Conservation (phyloP, 352 stramenopile species). For the Salisapilia sapeloensis region DNA sequence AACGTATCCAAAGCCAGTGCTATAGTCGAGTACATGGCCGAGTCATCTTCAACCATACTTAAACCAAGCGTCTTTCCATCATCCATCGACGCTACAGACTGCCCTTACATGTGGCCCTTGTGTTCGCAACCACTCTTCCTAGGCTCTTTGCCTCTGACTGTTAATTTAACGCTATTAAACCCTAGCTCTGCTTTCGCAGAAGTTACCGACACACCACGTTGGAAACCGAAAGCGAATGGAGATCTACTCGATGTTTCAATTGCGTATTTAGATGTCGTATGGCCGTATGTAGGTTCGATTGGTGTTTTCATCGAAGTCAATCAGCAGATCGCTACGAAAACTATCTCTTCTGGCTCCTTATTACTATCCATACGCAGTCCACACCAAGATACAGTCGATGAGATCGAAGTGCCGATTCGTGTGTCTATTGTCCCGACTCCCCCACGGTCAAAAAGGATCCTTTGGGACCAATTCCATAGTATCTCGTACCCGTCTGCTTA, state of each 20-base stretch:
- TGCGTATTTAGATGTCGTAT: constrained; percentile 22
- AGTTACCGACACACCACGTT: constrained; percentile 27
- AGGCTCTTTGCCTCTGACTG: constrained; percentile 43
- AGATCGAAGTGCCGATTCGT: constrained; percentile 21
- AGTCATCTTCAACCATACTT: constrained; percentile 8
- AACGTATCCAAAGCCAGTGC: constrained; percentile 45
- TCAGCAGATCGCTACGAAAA: constrained; percentile 10
- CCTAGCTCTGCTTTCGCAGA: constrained; percentile 24
- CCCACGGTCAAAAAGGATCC: constrained; percentile 21
- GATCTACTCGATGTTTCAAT: constrained; percentile 32
- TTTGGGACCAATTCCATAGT: constrained; percentile 84
- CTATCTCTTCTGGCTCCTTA: constrained; percentile 20
- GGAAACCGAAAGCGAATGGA: constrained; percentile 23
- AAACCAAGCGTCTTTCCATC: constrained; percentile 42
- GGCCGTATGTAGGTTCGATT: constrained; percentile 53
- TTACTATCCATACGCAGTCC: constrained; percentile 27
- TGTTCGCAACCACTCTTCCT: constrained; percentile 69
- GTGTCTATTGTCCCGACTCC: constrained; percentile 34
- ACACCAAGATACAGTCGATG: constrained; percentile 17
- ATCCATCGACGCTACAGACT: constrained; percentile 51
- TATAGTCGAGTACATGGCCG: constrained; percentile 21
- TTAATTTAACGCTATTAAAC: constrained; percentile 79
- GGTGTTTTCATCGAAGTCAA: constrained; percentile 58
- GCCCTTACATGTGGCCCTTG: constrained; percentile 76
- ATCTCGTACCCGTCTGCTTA: constrained; percentile 76